Evolutionary conservation across 176 grass and related monocot genomes (phyloP).

Genomic region (Eleusine coracana): DNA sequence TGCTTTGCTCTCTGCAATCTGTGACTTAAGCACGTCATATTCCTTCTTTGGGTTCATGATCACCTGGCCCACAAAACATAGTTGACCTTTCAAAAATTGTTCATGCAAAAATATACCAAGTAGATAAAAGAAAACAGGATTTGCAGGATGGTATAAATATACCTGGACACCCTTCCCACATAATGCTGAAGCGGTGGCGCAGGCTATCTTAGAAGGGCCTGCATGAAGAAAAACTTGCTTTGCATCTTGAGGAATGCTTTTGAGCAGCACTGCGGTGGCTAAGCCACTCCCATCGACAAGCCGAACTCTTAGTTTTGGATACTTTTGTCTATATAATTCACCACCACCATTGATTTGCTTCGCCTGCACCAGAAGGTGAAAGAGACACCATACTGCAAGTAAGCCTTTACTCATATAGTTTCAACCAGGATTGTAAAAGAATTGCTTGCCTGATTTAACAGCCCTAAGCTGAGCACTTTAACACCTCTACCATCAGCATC

Average conservation of each 20-base stretch:
- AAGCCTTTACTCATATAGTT: not conserved
- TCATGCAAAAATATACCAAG: not conserved
- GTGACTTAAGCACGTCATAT: slow-evolving; percentile 70
- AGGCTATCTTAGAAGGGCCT: slow-evolving; percentile 63
- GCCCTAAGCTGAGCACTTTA: slow-evolving; percentile 76
- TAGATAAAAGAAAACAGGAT: not conserved
- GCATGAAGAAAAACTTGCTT: slow-evolving; percentile 66
- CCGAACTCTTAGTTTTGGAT: slow-evolving; percentile 73
- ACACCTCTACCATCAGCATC: slow-evolving; percentile 76
- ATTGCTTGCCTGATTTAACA: slow-evolving; percentile 75
- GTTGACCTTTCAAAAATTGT: not conserved
- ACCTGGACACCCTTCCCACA: slow-evolving; percentile 77
- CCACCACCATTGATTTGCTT: slow-evolving; percentile 79
- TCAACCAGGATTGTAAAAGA: not conserved
- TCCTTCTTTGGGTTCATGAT: slow-evolving; percentile 70
- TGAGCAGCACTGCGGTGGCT: slow-evolving; percentile 72
- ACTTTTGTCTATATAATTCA: slow-evolving; percentile 76
- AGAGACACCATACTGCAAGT: not conserved
- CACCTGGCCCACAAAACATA: slow-evolving; percentile 52
- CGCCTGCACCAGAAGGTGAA: slow-evolving; percentile 44
- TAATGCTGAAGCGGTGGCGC: slow-evolving; percentile 48
- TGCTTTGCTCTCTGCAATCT: slow-evolving; percentile 56
- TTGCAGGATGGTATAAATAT: slow-evolving; percentile 19
- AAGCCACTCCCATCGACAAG: slow-evolving; percentile 89
- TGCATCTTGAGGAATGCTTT: slow-evolving; percentile 63